phyloP scores from a whole-genome alignment of 345 rosid genomes.

The Eucalyptus melliodora region DNA sequence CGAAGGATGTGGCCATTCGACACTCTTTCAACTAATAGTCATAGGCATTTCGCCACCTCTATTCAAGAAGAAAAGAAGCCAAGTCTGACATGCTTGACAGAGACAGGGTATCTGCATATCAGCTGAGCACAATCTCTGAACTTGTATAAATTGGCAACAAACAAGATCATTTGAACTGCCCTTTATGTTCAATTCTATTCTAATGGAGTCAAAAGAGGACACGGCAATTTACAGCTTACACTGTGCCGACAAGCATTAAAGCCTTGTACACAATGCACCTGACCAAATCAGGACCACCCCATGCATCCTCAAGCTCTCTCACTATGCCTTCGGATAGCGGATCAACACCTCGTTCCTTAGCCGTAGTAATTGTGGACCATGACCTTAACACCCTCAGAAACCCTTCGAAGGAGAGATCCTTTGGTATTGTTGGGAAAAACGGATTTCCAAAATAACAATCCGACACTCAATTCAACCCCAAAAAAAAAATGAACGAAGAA shows the following conservation, averaged over 20 bases:
- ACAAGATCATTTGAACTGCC: background rate
- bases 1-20: too few relatives aligned
- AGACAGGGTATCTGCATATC: background rate
- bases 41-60: background rate
- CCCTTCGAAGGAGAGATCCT: conserved; percentile 27
- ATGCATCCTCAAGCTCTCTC: conserved; percentile 37
- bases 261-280: conserved; percentile 30
- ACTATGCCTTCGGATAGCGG: conserved; percentile 9
- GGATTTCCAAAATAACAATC: too few relatives aligned
- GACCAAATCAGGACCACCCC: conserved; percentile 45
- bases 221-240: background rate
- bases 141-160: background rate
- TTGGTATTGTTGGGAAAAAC: background rate
- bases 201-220: background rate
- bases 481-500: too few relatives aligned
- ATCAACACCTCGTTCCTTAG: conserved; percentile 48
- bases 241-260: conserved; percentile 52
- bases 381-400: conserved; percentile 21
- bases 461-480: too few relatives aligned
- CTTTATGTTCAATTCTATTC: background rate
- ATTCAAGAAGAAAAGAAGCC: background rate
- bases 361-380: conserved; percentile 30
- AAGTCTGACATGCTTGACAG: background rate
- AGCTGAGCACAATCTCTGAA: background rate
- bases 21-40: background rate